These are phyloP conservation scores for Starmerella apicola DNA, from an alignment of 805 yeast genomes.

Conservation along the genomic window DNA sequence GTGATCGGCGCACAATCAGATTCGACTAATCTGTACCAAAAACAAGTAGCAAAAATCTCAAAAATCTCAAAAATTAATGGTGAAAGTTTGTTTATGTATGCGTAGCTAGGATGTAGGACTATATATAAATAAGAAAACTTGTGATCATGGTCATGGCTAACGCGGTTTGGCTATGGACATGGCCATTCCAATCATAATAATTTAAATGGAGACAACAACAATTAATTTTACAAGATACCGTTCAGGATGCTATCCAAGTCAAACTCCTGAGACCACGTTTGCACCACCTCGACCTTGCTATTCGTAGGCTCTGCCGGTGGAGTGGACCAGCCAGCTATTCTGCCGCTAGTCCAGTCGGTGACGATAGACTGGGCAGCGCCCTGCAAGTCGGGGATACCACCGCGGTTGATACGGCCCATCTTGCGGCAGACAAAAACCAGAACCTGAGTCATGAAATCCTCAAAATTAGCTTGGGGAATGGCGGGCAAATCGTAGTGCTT, in stretches of 20 bases:
- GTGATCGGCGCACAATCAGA: no score
- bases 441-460: conserved; percentile 72
- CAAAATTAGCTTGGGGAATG: conserved; percentile 54
- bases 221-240: conserved; percentile 11
- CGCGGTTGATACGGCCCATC: conserved; percentile 82
- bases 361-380: conserved; percentile 73
- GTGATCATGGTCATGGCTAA: no score
- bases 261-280: conserved; percentile 85
- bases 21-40: no score
- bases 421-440: conserved; percentile 86
- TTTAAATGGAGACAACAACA: no score
- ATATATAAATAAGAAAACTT: no score
- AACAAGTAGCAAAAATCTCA: no score
- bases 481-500: conserved; percentile 69
- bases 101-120: no score
- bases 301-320: conserved; percentile 40
- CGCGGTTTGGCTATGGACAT: no score
- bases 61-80: no score
- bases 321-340: conserved; percentile 78
- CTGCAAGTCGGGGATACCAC: conserved; percentile 83
- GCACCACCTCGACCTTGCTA: conserved; percentile 64
- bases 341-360: conserved; percentile 96
- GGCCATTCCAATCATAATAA: no score
- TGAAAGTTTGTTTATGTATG: no score
- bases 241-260: conserved; percentile 71